Conservation (phyloP, 148 eudicot genomes). For the Dianthus caryophyllus region DNA sequence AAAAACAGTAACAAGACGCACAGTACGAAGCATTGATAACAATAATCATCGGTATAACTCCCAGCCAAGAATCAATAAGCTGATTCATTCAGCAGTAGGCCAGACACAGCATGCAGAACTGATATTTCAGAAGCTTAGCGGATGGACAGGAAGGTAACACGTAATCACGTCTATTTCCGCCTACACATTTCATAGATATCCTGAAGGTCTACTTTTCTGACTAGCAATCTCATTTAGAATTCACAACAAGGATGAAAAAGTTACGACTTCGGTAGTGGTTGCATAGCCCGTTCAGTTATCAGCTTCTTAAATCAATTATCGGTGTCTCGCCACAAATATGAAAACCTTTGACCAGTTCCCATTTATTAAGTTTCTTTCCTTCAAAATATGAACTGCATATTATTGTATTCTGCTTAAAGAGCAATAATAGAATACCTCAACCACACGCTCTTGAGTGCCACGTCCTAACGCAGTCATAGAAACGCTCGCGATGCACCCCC, state of each 20-base stretch:
- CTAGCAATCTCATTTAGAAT: background rate
- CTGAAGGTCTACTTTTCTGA: background rate
- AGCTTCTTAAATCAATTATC: background rate
- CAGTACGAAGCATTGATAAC: background rate
- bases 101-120: background rate
- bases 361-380: too few species aligned
- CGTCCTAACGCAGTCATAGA: constrained; percentile 33
- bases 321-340: background rate
- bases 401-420: background rate
- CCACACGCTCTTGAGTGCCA: constrained; percentile 32
- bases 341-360: background rate
- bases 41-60: background rate
- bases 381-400: too few species aligned
- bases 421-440: constrained; percentile 44
- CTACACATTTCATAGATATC: background rate
- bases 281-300: background rate
- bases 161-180: background rate
- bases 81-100: background rate
- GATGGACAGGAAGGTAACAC: background rate
- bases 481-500: constrained; percentile 20
- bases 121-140: too few species aligned
- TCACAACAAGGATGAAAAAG: background rate
- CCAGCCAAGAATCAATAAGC: background rate
- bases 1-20: too few species aligned
- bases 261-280: background rate